Evolutionary conservation across 2,329 filamentous ascomycete genomes (phyloP).

Genomic region (Colletotrichum musicola): DNA sequence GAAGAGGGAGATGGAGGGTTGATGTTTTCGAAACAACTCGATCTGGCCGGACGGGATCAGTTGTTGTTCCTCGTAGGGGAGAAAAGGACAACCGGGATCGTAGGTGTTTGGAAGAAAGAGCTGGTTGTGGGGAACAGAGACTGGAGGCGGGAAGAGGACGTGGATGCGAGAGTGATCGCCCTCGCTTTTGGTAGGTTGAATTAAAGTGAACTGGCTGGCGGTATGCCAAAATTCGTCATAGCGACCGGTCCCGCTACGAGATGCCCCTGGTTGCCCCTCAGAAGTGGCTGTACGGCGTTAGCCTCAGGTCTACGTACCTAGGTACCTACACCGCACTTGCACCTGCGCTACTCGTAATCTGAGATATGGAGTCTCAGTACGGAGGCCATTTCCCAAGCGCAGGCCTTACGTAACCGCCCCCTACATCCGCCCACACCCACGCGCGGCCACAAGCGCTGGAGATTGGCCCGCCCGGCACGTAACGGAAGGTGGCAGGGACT

Average conservation of each 20-base stretch:
- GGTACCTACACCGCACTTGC: conserved; percentile 37
- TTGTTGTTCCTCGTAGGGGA: conserved; percentile 23
- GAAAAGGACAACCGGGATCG: conserved; percentile 23
- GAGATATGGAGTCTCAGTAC: conserved; percentile 28
- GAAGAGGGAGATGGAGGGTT: conserved; percentile 6
- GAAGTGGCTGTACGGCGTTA: background rate
- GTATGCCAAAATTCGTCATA: conserved; percentile 39
- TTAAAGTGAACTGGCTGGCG: conserved; percentile 34
- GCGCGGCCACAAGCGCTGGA: conserved; percentile 18
- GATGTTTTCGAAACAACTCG: conserved; percentile 11
- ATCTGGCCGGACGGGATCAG: background rate
- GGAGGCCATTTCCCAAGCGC: conserved; percentile 2
- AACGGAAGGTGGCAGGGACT: background rate
- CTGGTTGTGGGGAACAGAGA: conserved; percentile 33
- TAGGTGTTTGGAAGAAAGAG: conserved; percentile 29
- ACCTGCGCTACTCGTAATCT: conserved; percentile 9
- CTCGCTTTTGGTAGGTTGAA: conserved; percentile 33
- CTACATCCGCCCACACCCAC: background rate
- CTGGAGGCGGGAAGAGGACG: conserved; percentile 2
- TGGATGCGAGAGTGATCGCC: conserved; percentile 24
- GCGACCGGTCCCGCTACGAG: conserved; percentile 35
- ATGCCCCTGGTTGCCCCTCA: conserved; percentile 37
- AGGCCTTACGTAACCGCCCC: conserved; percentile 26
- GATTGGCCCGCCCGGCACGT: conserved; percentile 19
- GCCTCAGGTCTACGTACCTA: background rate